Base-by-base conservation (phyloP, 148 eudicot genomes). In the Rhododendron griersonianum region DNA sequence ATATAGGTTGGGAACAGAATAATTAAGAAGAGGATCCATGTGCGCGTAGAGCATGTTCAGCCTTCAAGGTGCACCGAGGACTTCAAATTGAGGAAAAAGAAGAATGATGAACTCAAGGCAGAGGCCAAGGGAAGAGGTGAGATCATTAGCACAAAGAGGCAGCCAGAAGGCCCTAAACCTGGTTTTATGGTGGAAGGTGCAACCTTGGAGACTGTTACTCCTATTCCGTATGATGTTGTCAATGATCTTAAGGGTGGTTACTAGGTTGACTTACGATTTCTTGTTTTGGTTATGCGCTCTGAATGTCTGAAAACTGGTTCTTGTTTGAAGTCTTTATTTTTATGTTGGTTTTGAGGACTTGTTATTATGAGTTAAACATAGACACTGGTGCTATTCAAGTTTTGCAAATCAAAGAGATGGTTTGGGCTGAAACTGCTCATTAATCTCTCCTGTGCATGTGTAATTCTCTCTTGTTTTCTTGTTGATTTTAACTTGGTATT, bases 101-200 rank as follows among this genome's bases (percentile, higher is more conserved):
- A 15, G 88, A 89, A 89, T 30, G 88, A 89, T 51, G 51, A 89
- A 41, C 48, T 89, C 33, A 89, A 89, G 88, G 89, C 89, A 3
- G 89, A 89, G 73, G 89, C 89, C 19, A 89, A 87, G 88, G 87
- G 86, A 7, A 87, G 84, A 75, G 91, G 88, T 35, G 89, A 87
- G 79, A 65, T 85, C 19, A 87, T 87, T 10, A 89, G 91, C 75
- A 89, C 91, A 16, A 89, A 89, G 82, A 85, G 91, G 89, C 89
- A 89, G 84, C 91, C 89, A 10, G 77, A 44, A 59, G 91, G 87
- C 23, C 91, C 91, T 11, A 87, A 89, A 83, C 89, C 89, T 9
- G 91, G 91, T 39, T 89, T 89, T 51, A 83, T 89, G 91, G 91
- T 89, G 18, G 91, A 85, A 87, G 88, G 91, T 71, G 87, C 90